Evolutionary conservation across 78 protist species (phyloP).

Genomic region (Planoprotostelium fungivorum): DNA sequence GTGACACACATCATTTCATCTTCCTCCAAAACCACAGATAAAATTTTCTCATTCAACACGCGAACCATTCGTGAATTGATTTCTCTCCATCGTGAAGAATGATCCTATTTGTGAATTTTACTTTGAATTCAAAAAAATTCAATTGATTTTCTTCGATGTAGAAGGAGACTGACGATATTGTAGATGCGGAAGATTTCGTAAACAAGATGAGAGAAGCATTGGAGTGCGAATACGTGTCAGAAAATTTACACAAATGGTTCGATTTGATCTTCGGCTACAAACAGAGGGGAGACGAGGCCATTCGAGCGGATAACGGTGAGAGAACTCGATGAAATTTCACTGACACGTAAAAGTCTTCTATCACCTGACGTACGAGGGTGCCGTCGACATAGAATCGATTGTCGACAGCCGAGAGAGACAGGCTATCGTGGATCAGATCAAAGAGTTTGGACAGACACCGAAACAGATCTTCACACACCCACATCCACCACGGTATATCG

Average conservation of each 20-base stretch:
- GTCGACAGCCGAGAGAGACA: conserved; percentile 60
- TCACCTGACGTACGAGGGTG: conserved; percentile 92
- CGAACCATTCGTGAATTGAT: conserved; percentile 4
- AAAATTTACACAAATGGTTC: conserved; percentile 90
- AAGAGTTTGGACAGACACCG: conserved; percentile 98
- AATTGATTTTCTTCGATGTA: neutral
- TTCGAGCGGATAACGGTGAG: conserved; percentile 60
- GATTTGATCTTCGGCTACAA: conserved; percentile 95
- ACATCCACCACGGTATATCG: conserved; percentile 62
- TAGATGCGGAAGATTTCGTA: conserved; percentile 65
- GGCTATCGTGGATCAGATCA: conserved; percentile 78
- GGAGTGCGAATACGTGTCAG: conserved; percentile 84
- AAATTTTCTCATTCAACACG: too few relatives aligned
- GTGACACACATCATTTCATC: neutral
- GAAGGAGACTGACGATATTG: neutral
- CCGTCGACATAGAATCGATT: conserved; percentile 77
- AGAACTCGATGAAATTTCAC: neutral
- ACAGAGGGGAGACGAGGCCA: conserved; percentile 80
- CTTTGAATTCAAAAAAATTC: conserved; percentile 6
- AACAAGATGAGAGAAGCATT: conserved; percentile 64
- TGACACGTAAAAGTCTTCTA: conserved; percentile 67
- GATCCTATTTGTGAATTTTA: neutral
- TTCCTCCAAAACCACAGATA: neutral
- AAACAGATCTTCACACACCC: conserved; percentile 82
- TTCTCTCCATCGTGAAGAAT: neutral